Evolutionary conservation across 371 early-diverging fungal species (phyloP), one percentile per base, ranked within the genome.

Genomic region (Furculomyces boomerangus): DNA sequence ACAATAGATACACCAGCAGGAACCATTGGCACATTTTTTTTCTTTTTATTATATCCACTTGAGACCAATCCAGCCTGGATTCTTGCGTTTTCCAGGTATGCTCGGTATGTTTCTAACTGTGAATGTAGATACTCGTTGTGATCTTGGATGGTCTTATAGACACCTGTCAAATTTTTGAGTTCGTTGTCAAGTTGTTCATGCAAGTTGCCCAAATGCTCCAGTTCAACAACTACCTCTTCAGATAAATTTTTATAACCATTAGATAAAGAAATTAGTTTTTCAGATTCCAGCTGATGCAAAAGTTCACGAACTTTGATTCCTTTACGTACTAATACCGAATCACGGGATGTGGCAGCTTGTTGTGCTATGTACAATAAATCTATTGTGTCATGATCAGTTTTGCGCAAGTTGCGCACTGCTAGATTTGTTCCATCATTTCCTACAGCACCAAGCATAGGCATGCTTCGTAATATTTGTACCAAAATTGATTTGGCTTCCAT

Each of bases 401-500:
- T 28, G n/a, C 52, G 52, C 48, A 57, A 37, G 29, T 64, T 62
- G 22, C 60, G 60, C 8, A 60, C 58, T 10, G 60, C 55, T 37
- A 66, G 60, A 61, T 58, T 67, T 54, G 60, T 63, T 29, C 66
- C 64, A 59, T 61, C 61, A 57, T 65, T 61, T 25, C 62, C 55
- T 37, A 56, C 56, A 55, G 59, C 61, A 45, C 64, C 62, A 27
- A 70, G 65, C 37, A 79, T 80, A 35, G 86, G 83, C 55, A 84
- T 70, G 10, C 82, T 78, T 60, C 95, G 90, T 27, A 94, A 76
- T 27, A 94, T 71, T 62, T 93, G 93, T 2, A 94, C 92, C 65
- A 88, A 81, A 10, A 90, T 78, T 1, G 93, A 83, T 61, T 93
- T 93, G 26, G 93, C 84, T 64, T 93, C 93, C 80, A 91, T 88